phyloP scores from a whole-genome alignment of 805 yeast genomes.

The Clavispora asparagi region DNA sequence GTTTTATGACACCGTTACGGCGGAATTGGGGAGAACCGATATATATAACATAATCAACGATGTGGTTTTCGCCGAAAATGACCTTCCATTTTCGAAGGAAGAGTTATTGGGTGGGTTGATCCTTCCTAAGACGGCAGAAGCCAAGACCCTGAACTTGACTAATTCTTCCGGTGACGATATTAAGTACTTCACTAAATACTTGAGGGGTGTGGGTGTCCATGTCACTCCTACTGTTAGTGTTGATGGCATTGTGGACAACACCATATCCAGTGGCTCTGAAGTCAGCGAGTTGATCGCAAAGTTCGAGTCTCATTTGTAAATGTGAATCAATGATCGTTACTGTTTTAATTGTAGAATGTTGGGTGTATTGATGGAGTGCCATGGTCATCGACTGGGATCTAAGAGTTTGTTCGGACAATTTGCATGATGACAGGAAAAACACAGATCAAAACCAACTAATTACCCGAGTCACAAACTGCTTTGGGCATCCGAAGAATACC shows the following conservation, averaged over 20 bases:
- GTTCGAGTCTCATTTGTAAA: conserved; percentile 25
- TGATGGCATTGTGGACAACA: conserved; percentile 57
- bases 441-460: too few relatives aligned
- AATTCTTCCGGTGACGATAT: conserved; percentile 55
- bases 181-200: conserved; percentile 68
- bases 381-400: too few relatives aligned
- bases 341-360: neutral
- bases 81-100: conserved; percentile 26
- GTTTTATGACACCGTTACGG: conserved; percentile 60
- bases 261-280: conserved; percentile 60
- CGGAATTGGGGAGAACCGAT: conserved; percentile 49
- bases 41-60: conserved; percentile 43
- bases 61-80: conserved; percentile 17
- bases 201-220: conserved; percentile 74
- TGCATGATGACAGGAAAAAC: too few relatives aligned
- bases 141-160: conserved; percentile 45
- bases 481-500: too few relatives aligned
- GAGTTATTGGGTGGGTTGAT: conserved; percentile 34
- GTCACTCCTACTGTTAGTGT: conserved; percentile 78
- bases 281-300: conserved; percentile 39
- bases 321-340: neutral
- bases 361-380: too few relatives aligned
- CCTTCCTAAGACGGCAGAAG: conserved; percentile 22
- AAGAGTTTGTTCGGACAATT: too few relatives aligned
- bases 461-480: too few relatives aligned